Base-by-base conservation (phyloP, 2,329 filamentous ascomycete species). In the Neopestalotiopsis clavispora region DNA sequence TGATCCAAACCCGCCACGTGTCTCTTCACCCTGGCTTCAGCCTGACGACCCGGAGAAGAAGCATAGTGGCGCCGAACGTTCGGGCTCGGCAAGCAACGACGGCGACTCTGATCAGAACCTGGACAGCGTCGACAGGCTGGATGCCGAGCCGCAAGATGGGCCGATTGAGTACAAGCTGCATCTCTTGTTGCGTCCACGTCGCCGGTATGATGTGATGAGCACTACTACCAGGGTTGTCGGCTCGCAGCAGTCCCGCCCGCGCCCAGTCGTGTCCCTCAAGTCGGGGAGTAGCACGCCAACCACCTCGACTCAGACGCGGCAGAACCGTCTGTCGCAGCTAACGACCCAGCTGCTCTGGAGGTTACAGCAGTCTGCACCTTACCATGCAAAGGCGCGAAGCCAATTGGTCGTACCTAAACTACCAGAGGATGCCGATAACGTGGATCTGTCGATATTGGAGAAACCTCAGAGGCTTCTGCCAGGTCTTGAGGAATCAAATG, bases 141-240 rank as follows among this genome's bases (percentile, higher is more conserved):
- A 95, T 71, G 91, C 95, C 13, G 96, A 99, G 79, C 95, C 95
- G 5, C 95, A 98, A 77, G 92, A 97, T 71, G 96, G 96, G 0
- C 94, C 96, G 20, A 97, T 94, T 0, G 96, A 99, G 81, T 99
- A 99, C 82, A 99, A 99, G 80, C 83, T 99, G 58, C 96, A 98
- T 81, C 84, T 99, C 5, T 86, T 98, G 6, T 83, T 98, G 65
- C 90, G 94, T 45, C 91, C 92, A 17, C 88, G 95, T 69, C 88
- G 94, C 70, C 89, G 88, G 6, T 97, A 95, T 79, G 86, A 85
- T 45, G 88, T 86, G 40, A 91, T 91, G 78, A 95, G 90, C 72
- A 97, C 94, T 1, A 84, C 78, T 3, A 68, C 72, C 23, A 72
- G 72, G 23, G 73, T 78, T 32, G 71, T 75, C 1, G 78, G 78